A percentile compares a stretch with the other conserved stretches of the same genome.
Conservation (phyloP, 2,329 filamentous ascomycete species). For the Penicillium frequentans region DNA sequence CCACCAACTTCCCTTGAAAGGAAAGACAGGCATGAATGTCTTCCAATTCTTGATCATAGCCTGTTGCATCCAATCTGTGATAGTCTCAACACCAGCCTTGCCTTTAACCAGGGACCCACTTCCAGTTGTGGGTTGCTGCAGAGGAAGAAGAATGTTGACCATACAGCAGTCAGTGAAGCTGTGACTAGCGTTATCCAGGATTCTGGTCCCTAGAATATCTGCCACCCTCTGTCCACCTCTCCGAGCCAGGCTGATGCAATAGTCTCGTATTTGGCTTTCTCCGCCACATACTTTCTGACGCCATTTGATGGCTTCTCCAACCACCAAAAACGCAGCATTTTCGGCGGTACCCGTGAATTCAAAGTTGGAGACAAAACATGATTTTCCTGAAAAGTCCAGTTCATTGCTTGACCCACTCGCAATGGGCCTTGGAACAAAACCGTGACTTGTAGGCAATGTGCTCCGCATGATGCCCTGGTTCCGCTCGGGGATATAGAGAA, state of each 20-base stretch:
- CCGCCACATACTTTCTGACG: slow-evolving; percentile 65
- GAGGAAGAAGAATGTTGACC: slow-evolving; percentile 68
- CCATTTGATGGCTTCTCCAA: slow-evolving; percentile 69
- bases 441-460: slow-evolving; percentile 73
- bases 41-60: slow-evolving; percentile 58
- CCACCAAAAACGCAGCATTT: slow-evolving; percentile 64
- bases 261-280: slow-evolving; percentile 64
- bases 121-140: slow-evolving; percentile 40
- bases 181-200: slow-evolving; percentile 55
- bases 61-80: slow-evolving; percentile 58
- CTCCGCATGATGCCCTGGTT: slow-evolving; percentile 71
- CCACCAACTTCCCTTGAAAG: slow-evolving; percentile 64
- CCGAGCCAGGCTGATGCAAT: slow-evolving; percentile 61
- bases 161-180: slow-evolving; percentile 55
- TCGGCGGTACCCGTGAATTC: slow-evolving; percentile 73
- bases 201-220: slow-evolving; percentile 61
- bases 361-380: slow-evolving; percentile 65
- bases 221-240: slow-evolving; percentile 61
- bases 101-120: slow-evolving; percentile 3
- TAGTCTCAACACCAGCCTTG: slow-evolving; percentile 26
- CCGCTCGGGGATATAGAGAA: slow-evolving; percentile 71
- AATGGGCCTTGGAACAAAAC: slow-evolving; percentile 55
- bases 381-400: slow-evolving; percentile 38
- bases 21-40: slow-evolving; percentile 66
- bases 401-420: background rate